Base-by-base conservation (phyloP, 352 stramenopile genomes). In the Globisporangium paddicum region DNA sequence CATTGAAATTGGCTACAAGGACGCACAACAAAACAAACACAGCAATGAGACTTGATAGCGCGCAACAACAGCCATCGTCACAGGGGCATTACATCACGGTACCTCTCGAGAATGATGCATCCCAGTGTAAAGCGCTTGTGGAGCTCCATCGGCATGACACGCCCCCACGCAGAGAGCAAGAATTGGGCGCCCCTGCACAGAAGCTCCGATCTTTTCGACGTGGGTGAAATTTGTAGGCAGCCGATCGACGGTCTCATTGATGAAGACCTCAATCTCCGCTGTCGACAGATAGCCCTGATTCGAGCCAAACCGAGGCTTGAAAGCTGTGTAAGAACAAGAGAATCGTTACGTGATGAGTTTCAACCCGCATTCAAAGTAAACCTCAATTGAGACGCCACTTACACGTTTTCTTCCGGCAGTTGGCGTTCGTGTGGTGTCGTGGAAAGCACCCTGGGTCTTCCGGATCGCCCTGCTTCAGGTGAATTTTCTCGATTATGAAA, bases 31-130 rank as follows among this genome's bases (percentile, higher is more conserved):
- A 21, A 14, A 62, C 13, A 46, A 37, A 26, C 19, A 35, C 10
- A 28, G 2, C 46, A 37, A 38, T 52, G 5, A 52, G 46, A 14
- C 7, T 52, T 18, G 16, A 44, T 18, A 21, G 5, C 44, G 21
- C 13, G 3, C 3, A 37, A 25, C 25, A 52, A 38, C 3, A 54
- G 25, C 13, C 16, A 21, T 14, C 34, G 42, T 9, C 34, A 61
- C n/a, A 23, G 45, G 18, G 56, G 26, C 23, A 14, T 37, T 38
- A 13, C 16, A 34, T 37, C 13, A 57, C 13, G 19, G 32, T 69
- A 87, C 78, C 77, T 95, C 86, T 25, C 86, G 82, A 25, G 86
- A 81, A 59, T 95, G 86, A 42, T 95, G 86, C 77, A 95, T 85
- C 32, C 81, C 86, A 10, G 86, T 95, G 60, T 82, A 95, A 1